Evolutionary conservation across 139 green algal species (phyloP), one percentile per base, ranked within the genome.

Genomic region (Chlorella sp.): DNA sequence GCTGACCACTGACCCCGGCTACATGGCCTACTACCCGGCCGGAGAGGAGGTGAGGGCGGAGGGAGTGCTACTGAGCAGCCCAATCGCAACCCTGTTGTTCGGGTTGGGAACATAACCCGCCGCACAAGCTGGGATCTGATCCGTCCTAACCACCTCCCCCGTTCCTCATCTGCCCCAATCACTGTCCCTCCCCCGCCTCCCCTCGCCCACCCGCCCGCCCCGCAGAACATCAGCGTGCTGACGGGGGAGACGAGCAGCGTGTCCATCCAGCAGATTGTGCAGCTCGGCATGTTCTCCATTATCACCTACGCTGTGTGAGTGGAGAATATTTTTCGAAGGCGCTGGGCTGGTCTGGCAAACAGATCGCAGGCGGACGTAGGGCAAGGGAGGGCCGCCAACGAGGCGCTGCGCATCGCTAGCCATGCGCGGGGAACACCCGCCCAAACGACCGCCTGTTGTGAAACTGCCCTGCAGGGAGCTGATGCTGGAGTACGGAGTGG

Each of bases 231-330:
- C 56, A 88, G 74, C 74, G 81, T 84, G 40, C 68, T 88, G n/a
- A 88, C 65, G 40, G 80, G 80, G 24, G 48, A 80, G 32, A 32
- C 84, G 41, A 46, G 65, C 64, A 78, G 44, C 17, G 78, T 83
- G 41, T 75, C 78, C 7, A 38, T 83, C 30, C 78, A 83, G 78
- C 78, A 93, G 75, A 41, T 95, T 22, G 76, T 96, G 56, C 93
- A 96, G 89, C 88, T 96, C 69, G 93, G 93, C 77, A 90, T 91
- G 68, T 84, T 96, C 64, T 90, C 87, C 28, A 87, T 96, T 36
- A 84, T 95, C 54, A 92, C 91, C 32, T 95, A 93, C 82, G 65
- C 90, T 17, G 87, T 92, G 11, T 60, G 51, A 60, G 51, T 60
- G 51, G 9, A 16, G 51, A 24, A n/a, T n/a, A n/a, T n/a, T n/a